A percentile compares a stretch with the other conserved stretches of the same genome.
Conservation (phyloP, 1,284 basidiomycete genomes). For the Trichosporon inkin region DNA sequence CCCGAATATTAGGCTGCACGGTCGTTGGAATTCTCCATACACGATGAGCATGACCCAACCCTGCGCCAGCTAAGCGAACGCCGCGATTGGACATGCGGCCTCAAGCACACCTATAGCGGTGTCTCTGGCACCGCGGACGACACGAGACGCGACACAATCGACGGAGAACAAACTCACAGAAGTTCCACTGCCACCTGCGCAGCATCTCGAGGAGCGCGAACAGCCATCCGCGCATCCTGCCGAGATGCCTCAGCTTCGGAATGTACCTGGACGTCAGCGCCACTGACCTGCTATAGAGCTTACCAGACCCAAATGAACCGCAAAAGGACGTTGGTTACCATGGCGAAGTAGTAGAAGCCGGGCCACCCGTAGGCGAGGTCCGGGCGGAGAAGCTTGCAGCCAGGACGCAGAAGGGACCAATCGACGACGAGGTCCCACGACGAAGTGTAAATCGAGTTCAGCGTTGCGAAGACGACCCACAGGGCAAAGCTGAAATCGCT, state of each 20-base stretch:
- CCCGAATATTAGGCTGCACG: too few relatives aligned
- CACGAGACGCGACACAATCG: neutral
- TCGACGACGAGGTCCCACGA: constrained; percentile 65
- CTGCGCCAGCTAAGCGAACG: too few relatives aligned
- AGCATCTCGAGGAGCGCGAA: constrained; percentile 71
- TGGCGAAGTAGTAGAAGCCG: constrained; percentile 53
- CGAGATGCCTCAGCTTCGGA: constrained; percentile 55
- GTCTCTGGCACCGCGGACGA: too few relatives aligned
- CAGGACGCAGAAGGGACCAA: constrained; percentile 61
- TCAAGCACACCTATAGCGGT: too few relatives aligned
- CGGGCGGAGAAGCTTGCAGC: constrained; percentile 65
- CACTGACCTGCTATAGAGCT: neutral
- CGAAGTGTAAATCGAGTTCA: constrained; percentile 67
- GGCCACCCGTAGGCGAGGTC: constrained; percentile 66
- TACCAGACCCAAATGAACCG: constrained; percentile 73
- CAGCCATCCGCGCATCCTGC: constrained; percentile 63
- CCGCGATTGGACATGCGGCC: too few relatives aligned
- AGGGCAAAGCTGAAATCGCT: constrained; percentile 57
- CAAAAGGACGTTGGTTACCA: constrained; percentile 63
- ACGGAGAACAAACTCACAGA: constrained; percentile 58
- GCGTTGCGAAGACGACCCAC: constrained; percentile 61
- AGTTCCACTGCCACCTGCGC: constrained; percentile 85
- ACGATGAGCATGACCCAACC: too few relatives aligned
- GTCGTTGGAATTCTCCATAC: too few relatives aligned
- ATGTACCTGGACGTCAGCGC: constrained; percentile 56